Percentiles rank a stretch among this genome's conserved stretches.
These are phyloP conservation scores for Chytriomyces sp. DNA, from an alignment of 192 early-diverging fungal genomes.

Conservation along the genomic window DNA sequence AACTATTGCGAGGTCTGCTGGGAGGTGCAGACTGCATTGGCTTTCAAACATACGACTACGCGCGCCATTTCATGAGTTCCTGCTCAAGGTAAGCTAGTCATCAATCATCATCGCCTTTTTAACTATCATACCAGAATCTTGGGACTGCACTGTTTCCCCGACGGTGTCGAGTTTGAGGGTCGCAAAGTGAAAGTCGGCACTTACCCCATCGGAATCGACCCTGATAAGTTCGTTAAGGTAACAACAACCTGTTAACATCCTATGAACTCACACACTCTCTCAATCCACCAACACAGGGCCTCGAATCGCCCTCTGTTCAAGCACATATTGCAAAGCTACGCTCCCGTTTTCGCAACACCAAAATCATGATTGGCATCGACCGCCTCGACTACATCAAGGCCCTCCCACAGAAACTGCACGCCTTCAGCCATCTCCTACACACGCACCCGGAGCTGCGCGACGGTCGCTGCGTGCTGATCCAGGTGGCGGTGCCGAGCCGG, in stretches of 20 bases:
- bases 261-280: background rate
- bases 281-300: background rate
- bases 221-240: constrained; percentile 84
- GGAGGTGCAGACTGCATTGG: constrained; percentile 83
- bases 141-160: constrained; percentile 89
- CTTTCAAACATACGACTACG: constrained; percentile 99
- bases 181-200: constrained; percentile 93
- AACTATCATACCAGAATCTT: constrained; percentile 61
- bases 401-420: constrained; percentile 98
- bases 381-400: constrained; percentile 99
- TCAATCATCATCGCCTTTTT: background rate
- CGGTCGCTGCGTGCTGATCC: constrained; percentile 92
- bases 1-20: constrained; percentile 89
- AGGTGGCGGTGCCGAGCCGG: constrained; percentile 97
- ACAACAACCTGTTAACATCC: background rate
- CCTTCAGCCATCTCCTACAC: constrained; percentile 88
- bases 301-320: constrained; percentile 6
- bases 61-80: constrained; percentile 94
- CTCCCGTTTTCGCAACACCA: constrained; percentile 80
- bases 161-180: constrained; percentile 92
- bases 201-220: constrained; percentile 99
- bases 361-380: constrained; percentile 96
- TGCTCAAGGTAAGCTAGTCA: constrained; percentile 70
- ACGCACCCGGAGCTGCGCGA: constrained; percentile 83
- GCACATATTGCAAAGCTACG: constrained; percentile 71